Percentiles rank a stretch among this genome's conserved stretches.
These are phyloP conservation scores for Neobulgaria alba DNA, from an alignment of 2,329 filamentous ascomycete species.

Conservation along the genomic window DNA sequence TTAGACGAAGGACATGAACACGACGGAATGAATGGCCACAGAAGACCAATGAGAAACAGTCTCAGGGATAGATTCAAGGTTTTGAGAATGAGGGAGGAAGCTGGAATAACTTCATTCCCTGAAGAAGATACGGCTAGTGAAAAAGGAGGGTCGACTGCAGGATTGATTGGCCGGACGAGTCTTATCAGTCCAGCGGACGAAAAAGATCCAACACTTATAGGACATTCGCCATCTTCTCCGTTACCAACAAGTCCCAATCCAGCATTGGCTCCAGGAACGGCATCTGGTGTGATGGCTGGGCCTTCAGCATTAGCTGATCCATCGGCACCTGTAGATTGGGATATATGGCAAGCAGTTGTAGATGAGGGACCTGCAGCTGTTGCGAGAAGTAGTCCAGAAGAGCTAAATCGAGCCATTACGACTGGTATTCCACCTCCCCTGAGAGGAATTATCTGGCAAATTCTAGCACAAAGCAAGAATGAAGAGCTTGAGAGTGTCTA, in stretches of 20 bases:
- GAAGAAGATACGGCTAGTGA: conserved; percentile 33
- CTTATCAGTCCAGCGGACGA: conserved; percentile 34
- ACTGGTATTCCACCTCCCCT: conserved; percentile 92
- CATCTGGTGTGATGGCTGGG: conserved; percentile 69
- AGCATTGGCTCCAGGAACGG: conserved; percentile 74
- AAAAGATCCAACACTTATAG: conserved; percentile 28
- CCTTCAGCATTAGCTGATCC: conserved; percentile 58
- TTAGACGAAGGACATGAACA: conserved; percentile 71
- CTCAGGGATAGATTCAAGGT: conserved; percentile 73
- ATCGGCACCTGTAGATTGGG: conserved; percentile 81
- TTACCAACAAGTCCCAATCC: conserved; percentile 41
- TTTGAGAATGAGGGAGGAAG: conserved; percentile 67
- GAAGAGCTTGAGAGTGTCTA: conserved; percentile 85
- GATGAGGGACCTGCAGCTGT: conserved; percentile 89
- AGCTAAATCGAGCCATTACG: conserved; percentile 83
- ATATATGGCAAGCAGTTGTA: conserved; percentile 92
- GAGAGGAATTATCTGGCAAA: conserved; percentile 97
- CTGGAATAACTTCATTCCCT: conserved; percentile 44
- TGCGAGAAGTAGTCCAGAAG: conserved; percentile 77
- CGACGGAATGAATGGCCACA: conserved; percentile 40
- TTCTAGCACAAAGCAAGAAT: conserved; percentile 89
- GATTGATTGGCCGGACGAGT: conserved; percentile 33
- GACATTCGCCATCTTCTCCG: conserved; percentile 32
- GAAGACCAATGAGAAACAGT: conserved; percentile 48
- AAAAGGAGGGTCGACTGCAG: conserved; percentile 30